A percentile compares a stretch with the other conserved stretches of the same genome.
Conservation (phyloP, 352 stramenopile species). For the Globisporangium nagaii region DNA sequence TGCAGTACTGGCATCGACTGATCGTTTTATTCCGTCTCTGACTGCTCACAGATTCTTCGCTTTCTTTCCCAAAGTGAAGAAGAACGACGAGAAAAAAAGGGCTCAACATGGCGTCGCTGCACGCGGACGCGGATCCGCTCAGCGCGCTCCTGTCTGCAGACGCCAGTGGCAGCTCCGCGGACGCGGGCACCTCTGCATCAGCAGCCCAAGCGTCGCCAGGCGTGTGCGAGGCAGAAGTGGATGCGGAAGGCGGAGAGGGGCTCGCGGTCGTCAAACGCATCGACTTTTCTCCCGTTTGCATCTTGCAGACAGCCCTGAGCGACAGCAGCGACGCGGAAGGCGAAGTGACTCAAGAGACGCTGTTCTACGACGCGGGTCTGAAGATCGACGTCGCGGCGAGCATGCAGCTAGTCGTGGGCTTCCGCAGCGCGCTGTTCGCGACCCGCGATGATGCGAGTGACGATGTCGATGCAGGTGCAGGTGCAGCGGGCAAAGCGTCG, state of each 20-base stretch:
- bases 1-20: neutral
- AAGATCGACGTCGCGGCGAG: slow-evolving; percentile 52
- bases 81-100: neutral
- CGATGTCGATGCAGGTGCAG: too few species aligned
- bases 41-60: neutral
- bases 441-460: slow-evolving; percentile 5
- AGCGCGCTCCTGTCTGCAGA: neutral
- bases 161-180: neutral
- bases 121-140: neutral
- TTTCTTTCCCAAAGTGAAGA: neutral
- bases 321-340: neutral
- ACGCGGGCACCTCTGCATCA: neutral
- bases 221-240: neutral
- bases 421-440: slow-evolving; percentile 32
- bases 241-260: slow-evolving; percentile 14
- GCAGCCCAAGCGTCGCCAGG: neutral
- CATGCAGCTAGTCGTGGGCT: slow-evolving; percentile 37
- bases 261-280: slow-evolving; percentile 19
- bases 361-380: slow-evolving; percentile 38
- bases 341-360: slow-evolving; percentile 6
- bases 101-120: neutral
- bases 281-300: slow-evolving; percentile 19
- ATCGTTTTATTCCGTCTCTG: neutral
- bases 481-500: slow-evolving; percentile 13
- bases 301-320: too few species aligned